These are phyloP conservation scores for Zygosaccharomyces siamensis DNA, from an alignment of 805 yeast genomes.

Conservation along the genomic window DNA sequence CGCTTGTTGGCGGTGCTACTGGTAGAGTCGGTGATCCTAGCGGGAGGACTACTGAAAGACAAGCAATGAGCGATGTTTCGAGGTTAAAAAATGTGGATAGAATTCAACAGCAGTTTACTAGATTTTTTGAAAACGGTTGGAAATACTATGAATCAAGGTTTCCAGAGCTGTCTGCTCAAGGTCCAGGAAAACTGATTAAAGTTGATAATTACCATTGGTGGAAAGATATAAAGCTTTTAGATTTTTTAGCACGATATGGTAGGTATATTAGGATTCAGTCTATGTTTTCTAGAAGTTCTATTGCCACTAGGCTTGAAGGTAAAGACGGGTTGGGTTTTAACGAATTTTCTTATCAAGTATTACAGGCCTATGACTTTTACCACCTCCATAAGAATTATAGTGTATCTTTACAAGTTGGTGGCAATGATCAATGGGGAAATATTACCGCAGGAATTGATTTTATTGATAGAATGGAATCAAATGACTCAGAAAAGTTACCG, in stretches of 20 bases:
- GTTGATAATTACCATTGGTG: conserved; percentile 83
- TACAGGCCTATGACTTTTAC: conserved; percentile 93
- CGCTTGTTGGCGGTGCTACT: conserved; percentile 91
- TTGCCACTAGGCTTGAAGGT: conserved; percentile 64
- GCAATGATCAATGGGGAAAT: conserved; percentile 98
- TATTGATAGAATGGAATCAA: conserved; percentile 52
- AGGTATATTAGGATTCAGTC: conserved; percentile 72
- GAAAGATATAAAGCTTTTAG: conserved; percentile 68
- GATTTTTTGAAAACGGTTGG: conserved; percentile 58
- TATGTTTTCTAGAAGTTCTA: conserved; percentile 86
- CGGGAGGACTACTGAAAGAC: conserved; percentile 77
- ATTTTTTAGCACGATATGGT: conserved; percentile 74
- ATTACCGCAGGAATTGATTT: conserved; percentile 93
- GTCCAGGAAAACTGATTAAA: conserved; percentile 41
- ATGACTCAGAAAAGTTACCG: conserved; percentile 25
- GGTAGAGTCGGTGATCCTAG: conserved; percentile 97
- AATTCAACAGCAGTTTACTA: conserved; percentile 57
- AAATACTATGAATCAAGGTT: conserved; percentile 48
- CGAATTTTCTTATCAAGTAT: conserved; percentile 86
- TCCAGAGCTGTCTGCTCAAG: conserved; percentile 33
- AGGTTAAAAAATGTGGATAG: conserved; percentile 52
- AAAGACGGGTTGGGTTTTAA: conserved; percentile 84
- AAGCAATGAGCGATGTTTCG: conserved; percentile 46
- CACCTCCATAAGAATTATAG: conserved; percentile 56
- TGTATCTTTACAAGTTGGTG: conserved; percentile 83